These are phyloP conservation scores for Trebouxia sp. DNA, from an alignment of 139 green algal species.

Conservation along the genomic window DNA sequence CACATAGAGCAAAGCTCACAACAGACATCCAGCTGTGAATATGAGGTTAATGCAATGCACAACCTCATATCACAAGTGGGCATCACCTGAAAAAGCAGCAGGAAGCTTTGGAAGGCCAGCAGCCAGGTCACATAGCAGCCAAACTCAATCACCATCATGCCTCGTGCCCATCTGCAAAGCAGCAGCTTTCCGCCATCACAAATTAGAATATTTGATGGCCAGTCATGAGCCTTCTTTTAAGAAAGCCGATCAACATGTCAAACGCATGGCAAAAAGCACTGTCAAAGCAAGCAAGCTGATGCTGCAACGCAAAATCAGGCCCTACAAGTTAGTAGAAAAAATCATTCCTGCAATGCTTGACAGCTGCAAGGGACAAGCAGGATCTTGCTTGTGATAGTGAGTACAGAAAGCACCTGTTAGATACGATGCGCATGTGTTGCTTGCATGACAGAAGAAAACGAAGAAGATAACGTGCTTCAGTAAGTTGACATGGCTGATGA, in stretches of 20 bases:
- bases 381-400: background rate
- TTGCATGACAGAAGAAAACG: background rate
- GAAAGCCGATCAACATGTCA: conserved; percentile 31
- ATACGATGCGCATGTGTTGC: background rate
- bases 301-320: background rate
- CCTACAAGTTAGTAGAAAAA: background rate
- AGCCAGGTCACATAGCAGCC: conserved; percentile 55
- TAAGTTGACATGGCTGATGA: conserved; percentile 50
- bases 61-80: no score
- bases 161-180: conserved; percentile 35
- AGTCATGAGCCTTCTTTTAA: no score
- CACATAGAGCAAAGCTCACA: no score
- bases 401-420: background rate
- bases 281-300: background rate
- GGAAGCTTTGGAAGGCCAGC: conserved; percentile 53
- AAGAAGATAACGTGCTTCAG: conserved; percentile 19
- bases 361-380: background rate
- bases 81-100: conserved; percentile 54
- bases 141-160: conserved; percentile 47
- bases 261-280: background rate
- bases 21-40: no score
- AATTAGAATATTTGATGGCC: no score
- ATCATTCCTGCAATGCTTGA: background rate
- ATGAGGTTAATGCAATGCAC: no score
- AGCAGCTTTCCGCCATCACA: no score